phyloP scores from a whole-genome alignment of 2,329 filamentous ascomycete species.

The Gliomastix tumulicola region DNA sequence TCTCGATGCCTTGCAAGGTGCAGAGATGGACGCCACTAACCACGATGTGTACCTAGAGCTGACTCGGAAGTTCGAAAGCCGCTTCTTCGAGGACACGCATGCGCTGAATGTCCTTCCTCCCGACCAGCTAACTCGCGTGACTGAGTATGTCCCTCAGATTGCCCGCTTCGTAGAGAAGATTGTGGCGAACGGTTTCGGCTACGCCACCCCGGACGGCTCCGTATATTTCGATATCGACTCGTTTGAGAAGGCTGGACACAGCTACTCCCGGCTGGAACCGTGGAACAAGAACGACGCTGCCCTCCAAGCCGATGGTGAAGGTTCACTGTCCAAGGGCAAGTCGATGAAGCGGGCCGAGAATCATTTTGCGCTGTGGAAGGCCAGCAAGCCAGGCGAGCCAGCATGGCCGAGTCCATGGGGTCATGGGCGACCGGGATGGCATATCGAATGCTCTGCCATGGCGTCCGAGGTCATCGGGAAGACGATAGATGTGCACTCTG shows the following conservation, averaged over 20 bases:
- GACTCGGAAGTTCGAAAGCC: background rate
- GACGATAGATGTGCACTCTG: background rate
- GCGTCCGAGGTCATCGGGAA: background rate
- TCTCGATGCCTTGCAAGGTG: background rate
- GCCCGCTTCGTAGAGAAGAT: background rate
- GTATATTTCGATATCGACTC: background rate
- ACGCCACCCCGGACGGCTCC: conserved; percentile 20
- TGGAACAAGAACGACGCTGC: background rate
- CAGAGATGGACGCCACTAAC: background rate
- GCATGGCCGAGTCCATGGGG: conserved; percentile 4
- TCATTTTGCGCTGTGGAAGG: conserved; percentile 3
- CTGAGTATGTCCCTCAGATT: background rate
- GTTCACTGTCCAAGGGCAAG: background rate
- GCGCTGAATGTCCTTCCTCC: background rate
- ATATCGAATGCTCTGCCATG: background rate
- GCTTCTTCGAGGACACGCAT: background rate
- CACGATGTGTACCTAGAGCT: background rate
- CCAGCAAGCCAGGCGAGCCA: conserved; percentile 2
- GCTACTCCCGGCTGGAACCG: background rate
- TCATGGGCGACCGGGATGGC: conserved; percentile 3
- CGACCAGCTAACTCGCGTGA: background rate
- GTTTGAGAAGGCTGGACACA: background rate
- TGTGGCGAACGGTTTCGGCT: background rate
- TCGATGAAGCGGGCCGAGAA: background rate
- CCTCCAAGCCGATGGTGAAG: background rate